phyloP scores from a whole-genome alignment of 179 eudicot species.

The Beta corolliflora region DNA sequence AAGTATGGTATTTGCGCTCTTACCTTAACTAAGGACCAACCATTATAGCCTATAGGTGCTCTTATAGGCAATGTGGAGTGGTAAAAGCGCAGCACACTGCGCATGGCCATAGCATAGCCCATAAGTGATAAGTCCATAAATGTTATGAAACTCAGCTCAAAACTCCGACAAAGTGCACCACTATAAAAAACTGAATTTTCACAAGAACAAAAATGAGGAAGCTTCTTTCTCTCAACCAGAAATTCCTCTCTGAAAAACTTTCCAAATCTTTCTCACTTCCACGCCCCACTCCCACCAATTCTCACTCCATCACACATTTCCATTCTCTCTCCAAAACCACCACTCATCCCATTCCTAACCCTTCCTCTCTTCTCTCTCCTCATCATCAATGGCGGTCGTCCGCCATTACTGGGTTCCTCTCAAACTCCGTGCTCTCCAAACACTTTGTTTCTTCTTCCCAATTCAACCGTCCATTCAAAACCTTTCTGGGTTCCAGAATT shows the following conservation, averaged over 20 bases:
- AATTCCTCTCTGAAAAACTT: conserved; percentile 35
- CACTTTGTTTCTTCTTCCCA: conserved; percentile 31
- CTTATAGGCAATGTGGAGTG: too few species aligned
- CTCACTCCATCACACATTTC: conserved; percentile 12
- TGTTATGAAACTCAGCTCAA: not conserved
- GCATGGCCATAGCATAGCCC: too few species aligned
- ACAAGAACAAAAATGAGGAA: conserved; percentile 42
- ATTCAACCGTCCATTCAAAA: conserved; percentile 32
- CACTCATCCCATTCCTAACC: conserved; percentile 18
- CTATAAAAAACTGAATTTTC: not conserved
- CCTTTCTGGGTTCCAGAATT: conserved; percentile 25
- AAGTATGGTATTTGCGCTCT: too few species aligned
- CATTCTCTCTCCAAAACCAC: conserved; percentile 28
- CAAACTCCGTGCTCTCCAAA: conserved; percentile 36
- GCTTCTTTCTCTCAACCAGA: conserved; percentile 29
- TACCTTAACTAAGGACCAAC: too few species aligned
- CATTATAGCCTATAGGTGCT: too few species aligned
- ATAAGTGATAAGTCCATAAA: too few species aligned
- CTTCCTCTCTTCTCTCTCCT: conserved; percentile 27
- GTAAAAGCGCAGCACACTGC: too few species aligned
- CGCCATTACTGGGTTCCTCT: conserved; percentile 32
- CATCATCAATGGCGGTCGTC: conserved; percentile 31
- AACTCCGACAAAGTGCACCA: not conserved
- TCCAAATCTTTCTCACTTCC: conserved; percentile 26
- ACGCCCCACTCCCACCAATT: not conserved